phyloP scores from a whole-genome alignment of 306 rosid species.

The Ormosia semicastrata region DNA sequence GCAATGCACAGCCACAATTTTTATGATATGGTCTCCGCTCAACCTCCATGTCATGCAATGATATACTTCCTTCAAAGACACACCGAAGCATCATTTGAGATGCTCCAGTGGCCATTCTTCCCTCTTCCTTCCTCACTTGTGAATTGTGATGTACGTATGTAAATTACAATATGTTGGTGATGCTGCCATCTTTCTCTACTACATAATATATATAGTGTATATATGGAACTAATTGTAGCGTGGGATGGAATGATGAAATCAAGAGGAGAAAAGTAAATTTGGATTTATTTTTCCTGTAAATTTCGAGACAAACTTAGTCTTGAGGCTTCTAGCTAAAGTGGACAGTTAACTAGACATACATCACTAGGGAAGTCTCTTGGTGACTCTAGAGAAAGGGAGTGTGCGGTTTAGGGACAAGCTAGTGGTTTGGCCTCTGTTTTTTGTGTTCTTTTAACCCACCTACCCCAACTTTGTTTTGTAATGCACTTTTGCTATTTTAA shows the following conservation, averaged over 20 bases:
- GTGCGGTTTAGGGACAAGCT: not conserved
- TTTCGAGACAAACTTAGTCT: conserved; percentile 16
- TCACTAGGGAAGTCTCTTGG: conserved; percentile 17
- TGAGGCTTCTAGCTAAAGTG: conserved; percentile 4
- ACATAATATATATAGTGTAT: not conserved
- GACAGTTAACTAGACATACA: conserved; percentile 18
- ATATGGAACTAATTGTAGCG: not conserved
- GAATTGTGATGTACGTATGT: not conserved
- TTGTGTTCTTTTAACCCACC: not conserved
- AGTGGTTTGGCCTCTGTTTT: not conserved
- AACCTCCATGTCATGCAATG: conserved; percentile 48
- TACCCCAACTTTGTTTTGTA: not conserved
- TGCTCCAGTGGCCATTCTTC: conserved; percentile 43
- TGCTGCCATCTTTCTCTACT: not conserved
- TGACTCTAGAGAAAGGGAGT: not conserved
- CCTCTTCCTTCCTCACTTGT: not conserved
- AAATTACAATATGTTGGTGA: not conserved
- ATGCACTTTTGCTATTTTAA: not conserved
- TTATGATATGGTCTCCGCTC: conserved; percentile 81
- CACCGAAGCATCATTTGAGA: conserved; percentile 38
- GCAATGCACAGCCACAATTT: conserved; percentile 75
- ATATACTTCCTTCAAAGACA: conserved; percentile 61
- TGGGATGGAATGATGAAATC: conserved; percentile 23
- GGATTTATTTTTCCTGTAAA: conserved; percentile 10
- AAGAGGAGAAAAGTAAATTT: conserved; percentile 17